phyloP scores from a whole-genome alignment of 1,284 basidiomycete species.

The Pseudomicrostroma phylloplanum region DNA sequence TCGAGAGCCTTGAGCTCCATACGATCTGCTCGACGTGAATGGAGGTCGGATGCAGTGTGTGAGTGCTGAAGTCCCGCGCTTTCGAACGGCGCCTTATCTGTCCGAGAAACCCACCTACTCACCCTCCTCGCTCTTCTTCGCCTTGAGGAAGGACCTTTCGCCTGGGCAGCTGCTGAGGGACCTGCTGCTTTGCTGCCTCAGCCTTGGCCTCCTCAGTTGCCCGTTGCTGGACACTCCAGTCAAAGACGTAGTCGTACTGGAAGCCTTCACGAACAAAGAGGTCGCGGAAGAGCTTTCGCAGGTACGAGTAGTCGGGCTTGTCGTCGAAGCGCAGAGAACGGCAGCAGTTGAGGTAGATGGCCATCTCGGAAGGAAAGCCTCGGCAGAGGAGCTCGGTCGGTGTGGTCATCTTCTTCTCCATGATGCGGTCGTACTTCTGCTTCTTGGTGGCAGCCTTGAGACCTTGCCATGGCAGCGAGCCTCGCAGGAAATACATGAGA shows the following conservation, averaged over 20 bases:
- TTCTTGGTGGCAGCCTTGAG: constrained; percentile 51
- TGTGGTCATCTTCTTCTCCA: constrained; percentile 53
- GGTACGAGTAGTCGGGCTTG: constrained; percentile 52
- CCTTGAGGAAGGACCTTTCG: constrained; percentile 42
- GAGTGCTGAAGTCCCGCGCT: neutral
- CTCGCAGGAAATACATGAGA: constrained; percentile 51
- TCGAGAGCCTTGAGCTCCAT: neutral
- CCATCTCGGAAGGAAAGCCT: constrained; percentile 51
- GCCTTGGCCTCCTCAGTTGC: constrained; percentile 38
- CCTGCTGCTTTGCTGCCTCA: constrained; percentile 28
- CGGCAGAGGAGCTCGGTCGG: constrained; percentile 51
- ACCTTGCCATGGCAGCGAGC: constrained; percentile 50
- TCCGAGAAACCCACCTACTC: neutral
- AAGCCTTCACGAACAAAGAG: constrained; percentile 51
- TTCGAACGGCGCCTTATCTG: neutral
- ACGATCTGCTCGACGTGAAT: neutral
- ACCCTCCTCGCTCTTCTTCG: constrained; percentile 11
- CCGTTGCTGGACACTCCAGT: constrained; percentile 50
- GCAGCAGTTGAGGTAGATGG: constrained; percentile 52
- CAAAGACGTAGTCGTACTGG: constrained; percentile 52
- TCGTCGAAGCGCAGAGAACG: constrained; percentile 51
- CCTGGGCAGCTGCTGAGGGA: constrained; percentile 38
- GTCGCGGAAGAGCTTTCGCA: constrained; percentile 52
- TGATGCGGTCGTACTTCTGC: constrained; percentile 52
- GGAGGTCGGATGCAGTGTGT: neutral